phyloP scores from a whole-genome alignment of 805 yeast genomes.

The Starmerella lactis-condensi region DNA sequence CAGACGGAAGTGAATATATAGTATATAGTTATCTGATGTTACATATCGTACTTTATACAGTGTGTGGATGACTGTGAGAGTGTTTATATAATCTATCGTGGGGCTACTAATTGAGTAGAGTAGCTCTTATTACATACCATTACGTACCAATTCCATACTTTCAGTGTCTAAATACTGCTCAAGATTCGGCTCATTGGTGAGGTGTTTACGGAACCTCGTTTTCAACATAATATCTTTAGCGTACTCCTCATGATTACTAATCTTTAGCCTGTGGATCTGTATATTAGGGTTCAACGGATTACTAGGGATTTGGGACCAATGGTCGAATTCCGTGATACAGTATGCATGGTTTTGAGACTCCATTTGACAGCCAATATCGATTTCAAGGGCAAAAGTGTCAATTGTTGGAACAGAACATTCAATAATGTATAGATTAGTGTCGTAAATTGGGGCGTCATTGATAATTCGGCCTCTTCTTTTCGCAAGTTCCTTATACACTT shows the following conservation, averaged over 20 bases:
- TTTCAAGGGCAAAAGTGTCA: slow-evolving; percentile 76
- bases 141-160: neutral
- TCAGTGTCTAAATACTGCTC: slow-evolving; percentile 41
- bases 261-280: slow-evolving; percentile 47
- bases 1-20: too few species aligned
- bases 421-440: slow-evolving; percentile 47
- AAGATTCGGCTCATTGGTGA: slow-evolving; percentile 52
- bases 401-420: slow-evolving; percentile 64
- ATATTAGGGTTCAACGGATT: slow-evolving; percentile 63
- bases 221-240: slow-evolving; percentile 82
- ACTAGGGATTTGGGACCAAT: slow-evolving; percentile 75
- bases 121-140: slow-evolving; percentile 1
- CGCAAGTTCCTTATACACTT: slow-evolving; percentile 33
- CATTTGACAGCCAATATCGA: slow-evolving; percentile 46
- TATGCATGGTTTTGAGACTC: slow-evolving; percentile 63
- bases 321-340: slow-evolving; percentile 44
- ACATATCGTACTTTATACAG: neutral
- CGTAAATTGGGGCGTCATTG: slow-evolving; percentile 39
- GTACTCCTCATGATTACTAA: slow-evolving; percentile 50
- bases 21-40: too few species aligned
- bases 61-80: too few species aligned
- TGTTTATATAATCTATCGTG: too few species aligned
- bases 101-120: too few species aligned
- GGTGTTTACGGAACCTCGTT: slow-evolving; percentile 74
- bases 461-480: slow-evolving; percentile 52